Base-by-base conservation (phyloP, 164 flowering plant species). In the Tetracentron sinense region DNA sequence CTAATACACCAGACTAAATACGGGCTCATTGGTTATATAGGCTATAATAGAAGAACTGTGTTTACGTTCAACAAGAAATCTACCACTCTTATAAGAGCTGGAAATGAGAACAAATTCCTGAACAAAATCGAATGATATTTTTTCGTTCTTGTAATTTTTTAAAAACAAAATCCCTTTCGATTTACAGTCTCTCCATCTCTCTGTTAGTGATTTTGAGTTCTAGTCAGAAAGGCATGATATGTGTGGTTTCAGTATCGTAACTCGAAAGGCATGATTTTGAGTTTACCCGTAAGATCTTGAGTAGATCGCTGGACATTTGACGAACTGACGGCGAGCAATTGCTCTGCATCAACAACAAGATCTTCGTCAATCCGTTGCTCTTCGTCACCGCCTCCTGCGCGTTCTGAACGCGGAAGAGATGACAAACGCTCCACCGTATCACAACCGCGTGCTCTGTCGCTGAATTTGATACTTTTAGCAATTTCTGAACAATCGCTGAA, bases 211-310 rank as follows among this genome's bases (percentile, higher is more conserved):
- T n/a, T n/a, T n/a, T n/a, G n/a, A n/a, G n/a, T n/a, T n/a, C n/a
- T n/a, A n/a, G 16, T 85, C 78, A 87, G 62, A 84, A 92, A 23
- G 96, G 98, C 90, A 84, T 93, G 62, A 93, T 90, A 60, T 93
- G 92, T 17, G 88, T 83, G 12, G 94, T 80, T 47, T 89, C 83
- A 1, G 94, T 87, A 53, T 90, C 94, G 56, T 90, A 90, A 48
- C 83, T 66, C 0, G 86, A 75, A 10, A 90, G 69, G n/a, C n/a
- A n/a, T n/a, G n/a, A n/a, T n/a, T n/a, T n/a, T n/a, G n/a, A n/a
- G n/a, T n/a, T n/a, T n/a, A 56, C 86, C 63, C 89, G 64, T 23
- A 88, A 84, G 2, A 87, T 76, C 79, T 86, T 90, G 35, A 93
- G 62, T 70, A 93, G 55, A 62, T 93, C 98, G 6, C 71, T 59